A percentile compares a stretch with the other conserved stretches of the same genome.
Evolutionary conservation across 2,329 filamentous ascomycete genomes (phyloP).

Genomic region (Chaetomiaceae sp.): DNA sequence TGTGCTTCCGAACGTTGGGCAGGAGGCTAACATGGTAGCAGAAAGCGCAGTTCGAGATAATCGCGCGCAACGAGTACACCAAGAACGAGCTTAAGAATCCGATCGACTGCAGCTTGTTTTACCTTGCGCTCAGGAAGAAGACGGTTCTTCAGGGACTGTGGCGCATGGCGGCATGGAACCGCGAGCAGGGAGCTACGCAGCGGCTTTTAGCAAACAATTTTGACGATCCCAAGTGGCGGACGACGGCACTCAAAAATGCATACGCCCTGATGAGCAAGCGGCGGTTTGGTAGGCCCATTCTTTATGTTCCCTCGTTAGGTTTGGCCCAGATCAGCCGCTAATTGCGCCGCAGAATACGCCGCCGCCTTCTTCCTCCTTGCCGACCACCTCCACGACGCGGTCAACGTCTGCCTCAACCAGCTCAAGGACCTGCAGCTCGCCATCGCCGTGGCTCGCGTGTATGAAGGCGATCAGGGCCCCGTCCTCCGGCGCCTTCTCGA

Average conservation of each 20-base stretch:
- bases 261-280: conserved; percentile 90
- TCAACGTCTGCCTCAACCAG: conserved; percentile 80
- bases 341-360: conserved; percentile 64
- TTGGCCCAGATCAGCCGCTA: background rate
- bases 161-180: conserved; percentile 88
- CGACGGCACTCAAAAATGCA: conserved; percentile 87
- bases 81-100: conserved; percentile 83
- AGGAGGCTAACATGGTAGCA: conserved; percentile 28
- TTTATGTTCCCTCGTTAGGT: background rate
- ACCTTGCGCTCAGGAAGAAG: conserved; percentile 87
- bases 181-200: conserved; percentile 75
- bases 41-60: conserved; percentile 76
- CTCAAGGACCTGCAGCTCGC: conserved; percentile 85
- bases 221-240: conserved; percentile 77
- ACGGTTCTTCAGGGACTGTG: conserved; percentile 82
- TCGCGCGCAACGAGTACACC: conserved; percentile 90
- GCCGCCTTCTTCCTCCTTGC: conserved; percentile 93
- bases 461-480: conserved; percentile 76
- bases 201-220: conserved; percentile 88
- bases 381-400: conserved; percentile 75
- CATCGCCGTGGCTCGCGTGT: conserved; percentile 78
- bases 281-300: conserved; percentile 60
- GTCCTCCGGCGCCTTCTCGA: conserved; percentile 68
- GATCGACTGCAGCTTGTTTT: conserved; percentile 84
- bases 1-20: background rate